Percentiles rank a stretch among this genome's conserved stretches.
Conservation (phyloP, 2,329 filamentous ascomycete genomes). For the Trichoderma sp. region DNA sequence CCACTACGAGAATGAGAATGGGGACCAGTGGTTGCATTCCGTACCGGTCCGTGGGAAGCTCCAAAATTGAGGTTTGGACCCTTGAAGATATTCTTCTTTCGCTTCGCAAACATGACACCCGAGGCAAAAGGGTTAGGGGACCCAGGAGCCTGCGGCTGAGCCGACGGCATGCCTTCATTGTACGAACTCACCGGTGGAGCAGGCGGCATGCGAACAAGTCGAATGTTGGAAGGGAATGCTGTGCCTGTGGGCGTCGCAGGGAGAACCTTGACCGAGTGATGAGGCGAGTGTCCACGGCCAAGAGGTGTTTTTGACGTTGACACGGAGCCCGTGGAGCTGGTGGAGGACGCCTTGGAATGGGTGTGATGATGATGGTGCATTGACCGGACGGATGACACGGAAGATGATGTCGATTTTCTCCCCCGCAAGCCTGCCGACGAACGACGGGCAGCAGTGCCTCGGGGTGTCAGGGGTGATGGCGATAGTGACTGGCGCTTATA, state of each 20-base stretch:
- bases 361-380: conserved; percentile 83
- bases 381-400: conserved; percentile 86
- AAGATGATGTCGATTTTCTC: conserved; percentile 93
- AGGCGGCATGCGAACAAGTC: conserved; percentile 65
- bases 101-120: conserved; percentile 71
- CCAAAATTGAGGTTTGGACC: conserved; percentile 65
- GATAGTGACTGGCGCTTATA: conserved; percentile 78
- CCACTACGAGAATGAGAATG: conserved; percentile 55
- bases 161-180: conserved; percentile 55
- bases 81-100: conserved; percentile 79
- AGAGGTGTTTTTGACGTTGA: conserved; percentile 66
- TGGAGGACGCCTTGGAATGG: conserved; percentile 92
- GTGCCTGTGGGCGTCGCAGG: conserved; percentile 77
- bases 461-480: conserved; percentile 82
- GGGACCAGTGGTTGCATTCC: conserved; percentile 39
- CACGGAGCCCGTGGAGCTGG: conserved; percentile 75
- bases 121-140: conserved; percentile 59
- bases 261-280: conserved; percentile 91
- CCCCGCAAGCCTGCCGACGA: conserved; percentile 81
- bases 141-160: conserved; percentile 42
- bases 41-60: conserved; percentile 35
- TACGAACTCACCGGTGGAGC: conserved; percentile 51
- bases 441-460: conserved; percentile 72
- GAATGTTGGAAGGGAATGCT: conserved; percentile 80
- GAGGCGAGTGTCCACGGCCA: conserved; percentile 68